Percentiles rank a stretch among this genome's conserved stretches.
Evolutionary conservation across 495 filamentous ascomycete species (phyloP).

Genomic region (Gamarada debralockiae): DNA sequence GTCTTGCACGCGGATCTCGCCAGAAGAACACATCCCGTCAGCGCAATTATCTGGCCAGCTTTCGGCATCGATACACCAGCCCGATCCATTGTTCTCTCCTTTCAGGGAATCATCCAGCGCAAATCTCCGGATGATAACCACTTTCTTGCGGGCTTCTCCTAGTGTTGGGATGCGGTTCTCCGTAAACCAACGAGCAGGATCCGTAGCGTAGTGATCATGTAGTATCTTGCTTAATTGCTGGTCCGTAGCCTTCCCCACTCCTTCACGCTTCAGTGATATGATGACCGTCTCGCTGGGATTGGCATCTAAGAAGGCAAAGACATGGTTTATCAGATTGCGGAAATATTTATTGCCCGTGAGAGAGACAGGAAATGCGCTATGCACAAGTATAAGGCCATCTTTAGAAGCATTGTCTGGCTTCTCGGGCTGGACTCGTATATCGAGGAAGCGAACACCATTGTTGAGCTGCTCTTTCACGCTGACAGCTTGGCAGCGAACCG

Average conservation of each 20-base stretch:
- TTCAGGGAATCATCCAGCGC: constrained; percentile 55
- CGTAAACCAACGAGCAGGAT: constrained; percentile 70
- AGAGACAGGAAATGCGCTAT: constrained; percentile 75
- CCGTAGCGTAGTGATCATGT: constrained; percentile 62
- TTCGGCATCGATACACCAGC: constrained; percentile 80
- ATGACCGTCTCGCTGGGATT: constrained; percentile 82
- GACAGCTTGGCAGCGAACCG: constrained; percentile 90
- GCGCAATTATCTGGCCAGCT: constrained; percentile 88
- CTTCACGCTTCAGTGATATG: constrained; percentile 88
- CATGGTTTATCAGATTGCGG: constrained; percentile 60
- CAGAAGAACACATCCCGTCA: constrained; percentile 66
- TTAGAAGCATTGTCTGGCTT: constrained; percentile 20
- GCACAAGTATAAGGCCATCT: constrained; percentile 46
- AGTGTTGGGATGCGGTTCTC: constrained; percentile 69
- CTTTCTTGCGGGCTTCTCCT: constrained; percentile 75
- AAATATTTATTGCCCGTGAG: constrained; percentile 65
- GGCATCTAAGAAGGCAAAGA: constrained; percentile 68
- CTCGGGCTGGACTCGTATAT: constrained; percentile 63
- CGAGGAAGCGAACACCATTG: constrained; percentile 93
- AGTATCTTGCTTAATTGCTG: constrained; percentile 71
- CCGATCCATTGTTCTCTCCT: constrained; percentile 54
- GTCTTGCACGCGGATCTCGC: constrained; percentile 84
- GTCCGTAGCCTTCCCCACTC: constrained; percentile 74
- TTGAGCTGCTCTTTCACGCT: constrained; percentile 69
- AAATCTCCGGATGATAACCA: constrained; percentile 85